Evolutionary conservation across 306 rosid species (phyloP).

Genomic region (Castanospermum australe): DNA sequence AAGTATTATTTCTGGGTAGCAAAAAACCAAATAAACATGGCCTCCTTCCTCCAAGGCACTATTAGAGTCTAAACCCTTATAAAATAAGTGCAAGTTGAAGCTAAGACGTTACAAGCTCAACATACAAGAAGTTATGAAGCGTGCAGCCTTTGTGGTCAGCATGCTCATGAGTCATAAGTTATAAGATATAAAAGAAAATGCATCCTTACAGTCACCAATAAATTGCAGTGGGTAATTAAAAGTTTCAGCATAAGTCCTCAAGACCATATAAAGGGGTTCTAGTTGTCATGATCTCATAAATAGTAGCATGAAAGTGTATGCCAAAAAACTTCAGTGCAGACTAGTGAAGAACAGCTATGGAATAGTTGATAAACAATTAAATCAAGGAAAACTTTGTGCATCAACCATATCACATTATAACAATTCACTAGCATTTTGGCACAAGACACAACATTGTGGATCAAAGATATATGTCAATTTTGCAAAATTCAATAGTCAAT

Average conservation of each 20-base stretch:
- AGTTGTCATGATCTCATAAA: neutral
- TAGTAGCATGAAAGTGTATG: neutral
- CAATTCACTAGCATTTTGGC: neutral
- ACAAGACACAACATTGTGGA: neutral
- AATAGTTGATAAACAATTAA: neutral
- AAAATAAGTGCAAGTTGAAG: neutral
- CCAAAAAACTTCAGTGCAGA: neutral
- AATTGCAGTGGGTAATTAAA: neutral
- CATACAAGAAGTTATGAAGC: neutral
- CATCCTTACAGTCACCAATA: neutral
- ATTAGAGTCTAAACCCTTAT: neutral
- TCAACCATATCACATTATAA: neutral
- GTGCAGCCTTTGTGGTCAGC: neutral
- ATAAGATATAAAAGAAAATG: neutral
- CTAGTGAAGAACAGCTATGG: neutral
- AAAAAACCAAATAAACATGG: neutral
- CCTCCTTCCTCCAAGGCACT: neutral
- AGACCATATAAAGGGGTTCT: neutral
- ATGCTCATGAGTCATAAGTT: no score
- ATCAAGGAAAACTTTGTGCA: neutral
- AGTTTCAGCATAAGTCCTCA: neutral
- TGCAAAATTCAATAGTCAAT: neutral
- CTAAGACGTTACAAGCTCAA: neutral
- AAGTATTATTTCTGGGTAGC: neutral
- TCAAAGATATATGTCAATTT: neutral